Percentiles rank a stretch among this genome's conserved stretches.
These are phyloP conservation scores for Cutaneotrichosporon sp. DNA, from an alignment of 1,284 basidiomycete species.

Conservation along the genomic window DNA sequence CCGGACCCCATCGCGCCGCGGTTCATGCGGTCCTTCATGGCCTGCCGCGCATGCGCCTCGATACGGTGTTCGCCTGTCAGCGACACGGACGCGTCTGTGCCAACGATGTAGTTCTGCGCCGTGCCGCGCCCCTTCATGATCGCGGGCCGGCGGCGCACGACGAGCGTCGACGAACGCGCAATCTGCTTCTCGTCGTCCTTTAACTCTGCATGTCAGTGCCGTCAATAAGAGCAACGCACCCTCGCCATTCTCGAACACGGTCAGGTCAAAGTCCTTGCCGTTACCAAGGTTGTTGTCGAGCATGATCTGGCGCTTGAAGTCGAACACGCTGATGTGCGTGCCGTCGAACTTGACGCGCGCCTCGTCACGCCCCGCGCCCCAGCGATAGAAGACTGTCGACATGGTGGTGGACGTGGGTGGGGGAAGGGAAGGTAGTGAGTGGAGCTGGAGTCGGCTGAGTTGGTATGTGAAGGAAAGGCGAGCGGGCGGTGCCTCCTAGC, in stretches of 20 bases:
- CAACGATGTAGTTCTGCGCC: constrained; percentile 79
- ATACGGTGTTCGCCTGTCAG: constrained; percentile 50
- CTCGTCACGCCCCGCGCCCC: constrained; percentile 93
- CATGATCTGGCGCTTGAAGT: constrained; percentile 98
- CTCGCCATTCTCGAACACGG: constrained; percentile 77
- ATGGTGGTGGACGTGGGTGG: constrained; percentile 55
- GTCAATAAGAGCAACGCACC: constrained; percentile 59
- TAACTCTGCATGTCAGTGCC: constrained; percentile 65
- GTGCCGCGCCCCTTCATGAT: constrained; percentile 80
- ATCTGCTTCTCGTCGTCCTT: constrained; percentile 89
- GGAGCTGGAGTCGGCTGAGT: not conserved
- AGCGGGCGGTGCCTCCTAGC: not conserved
- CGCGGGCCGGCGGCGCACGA: constrained; percentile 87
- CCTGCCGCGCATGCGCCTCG: constrained; percentile 48
- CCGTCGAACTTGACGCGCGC: constrained; percentile 96
- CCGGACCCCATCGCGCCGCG: constrained; percentile 31
- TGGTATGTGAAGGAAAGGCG: not conserved
- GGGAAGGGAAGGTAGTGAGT: not conserved
- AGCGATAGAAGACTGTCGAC: constrained; percentile 98
- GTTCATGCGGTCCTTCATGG: constrained; percentile 45
- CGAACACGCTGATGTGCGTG: constrained; percentile 97
- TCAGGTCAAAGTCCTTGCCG: constrained; percentile 95
- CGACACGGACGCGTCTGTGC: constrained; percentile 53
- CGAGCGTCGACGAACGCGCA: constrained; percentile 89
- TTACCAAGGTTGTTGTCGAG: constrained; percentile 90